phyloP scores from a whole-genome alignment of 208 protist species.

The Blastocrithidia nonstop region DNA sequence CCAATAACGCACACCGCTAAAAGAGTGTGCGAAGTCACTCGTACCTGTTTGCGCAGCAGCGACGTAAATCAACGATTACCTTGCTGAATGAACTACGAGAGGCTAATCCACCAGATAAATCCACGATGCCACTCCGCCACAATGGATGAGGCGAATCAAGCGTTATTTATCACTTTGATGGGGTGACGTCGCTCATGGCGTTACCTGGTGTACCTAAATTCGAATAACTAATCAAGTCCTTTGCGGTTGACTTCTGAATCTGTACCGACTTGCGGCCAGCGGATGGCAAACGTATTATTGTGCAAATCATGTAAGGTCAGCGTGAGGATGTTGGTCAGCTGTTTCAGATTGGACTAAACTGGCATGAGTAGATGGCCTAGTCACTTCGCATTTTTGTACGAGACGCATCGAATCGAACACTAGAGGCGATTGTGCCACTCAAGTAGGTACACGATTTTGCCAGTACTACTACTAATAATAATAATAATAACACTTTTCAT shows the following conservation, averaged over 20 bases:
- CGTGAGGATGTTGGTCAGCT: conserved; percentile 59
- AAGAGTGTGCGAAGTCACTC: conserved; percentile 30
- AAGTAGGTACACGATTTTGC: conserved; percentile 2
- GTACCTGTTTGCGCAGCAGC: conserved; percentile 22
- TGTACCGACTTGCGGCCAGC: conserved; percentile 32
- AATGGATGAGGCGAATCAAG: conserved; percentile 69
- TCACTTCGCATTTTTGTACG: conserved; percentile 51
- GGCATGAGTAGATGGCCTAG: conserved; percentile 55
- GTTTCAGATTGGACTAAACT: conserved; percentile 68
- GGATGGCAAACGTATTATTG: conserved; percentile 33
- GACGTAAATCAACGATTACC: conserved; percentile 37
- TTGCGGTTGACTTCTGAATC: conserved; percentile 79
- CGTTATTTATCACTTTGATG: conserved; percentile 50
- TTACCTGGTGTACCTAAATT: conserved; percentile 73
- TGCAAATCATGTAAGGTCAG: conserved; percentile 77
- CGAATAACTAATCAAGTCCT: conserved; percentile 64
- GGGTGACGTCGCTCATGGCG: conserved; percentile 50
- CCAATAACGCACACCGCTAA: conserved; percentile 5
- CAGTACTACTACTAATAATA: too few relatives aligned
- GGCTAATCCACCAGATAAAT: conserved; percentile 1
- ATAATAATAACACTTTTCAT: conserved; percentile 28
- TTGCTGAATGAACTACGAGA: conserved; percentile 20
- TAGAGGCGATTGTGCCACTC: conserved; percentile 56
- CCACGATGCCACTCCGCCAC: conserved; percentile 26
- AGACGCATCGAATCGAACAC: conserved; percentile 71